These are phyloP conservation scores for Xylaria sp. DNA, from an alignment of 2,329 filamentous ascomycete genomes.

Conservation along the genomic window DNA sequence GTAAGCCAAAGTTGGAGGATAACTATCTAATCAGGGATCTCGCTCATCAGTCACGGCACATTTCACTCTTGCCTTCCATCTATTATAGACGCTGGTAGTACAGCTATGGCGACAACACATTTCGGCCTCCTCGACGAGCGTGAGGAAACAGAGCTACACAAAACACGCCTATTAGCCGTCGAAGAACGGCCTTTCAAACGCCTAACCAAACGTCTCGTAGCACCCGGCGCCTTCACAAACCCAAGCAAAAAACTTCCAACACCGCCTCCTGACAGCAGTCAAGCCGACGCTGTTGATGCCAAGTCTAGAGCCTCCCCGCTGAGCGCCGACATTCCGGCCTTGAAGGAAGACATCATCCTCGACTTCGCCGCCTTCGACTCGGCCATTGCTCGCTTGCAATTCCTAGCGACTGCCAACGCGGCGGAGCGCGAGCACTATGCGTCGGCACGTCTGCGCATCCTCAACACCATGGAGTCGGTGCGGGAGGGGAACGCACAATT, in stretches of 20 bases:
- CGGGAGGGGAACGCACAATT: conserved; percentile 75
- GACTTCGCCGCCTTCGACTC: conserved; percentile 90
- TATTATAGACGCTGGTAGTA: neutral
- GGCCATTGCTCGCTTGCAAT: conserved; percentile 85
- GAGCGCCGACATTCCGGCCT: conserved; percentile 59
- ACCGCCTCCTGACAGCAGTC: conserved; percentile 64
- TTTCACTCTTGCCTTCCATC: neutral
- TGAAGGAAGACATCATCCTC: conserved; percentile 82
- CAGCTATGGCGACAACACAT: conserved; percentile 37
- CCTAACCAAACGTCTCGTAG: conserved; percentile 79
- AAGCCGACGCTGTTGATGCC: conserved; percentile 41
- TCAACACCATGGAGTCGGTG: conserved; percentile 77
- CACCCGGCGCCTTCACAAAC: conserved; percentile 68
- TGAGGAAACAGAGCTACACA: conserved; percentile 85
- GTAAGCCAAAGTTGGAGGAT: neutral
- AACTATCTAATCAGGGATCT: too few species aligned
- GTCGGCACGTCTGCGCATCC: conserved; percentile 77
- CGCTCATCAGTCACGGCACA: neutral
- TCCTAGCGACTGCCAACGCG: conserved; percentile 81
- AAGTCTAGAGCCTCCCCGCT: conserved; percentile 47
- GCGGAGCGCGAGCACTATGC: conserved; percentile 84
- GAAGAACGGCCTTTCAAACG: conserved; percentile 93
- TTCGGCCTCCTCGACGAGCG: conserved; percentile 68
- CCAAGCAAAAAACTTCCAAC: conserved; percentile 62
- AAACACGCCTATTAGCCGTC: conserved; percentile 82